Base-by-base conservation (phyloP, 2,329 filamentous ascomycete species). In the Aspergillus intermedius region DNA sequence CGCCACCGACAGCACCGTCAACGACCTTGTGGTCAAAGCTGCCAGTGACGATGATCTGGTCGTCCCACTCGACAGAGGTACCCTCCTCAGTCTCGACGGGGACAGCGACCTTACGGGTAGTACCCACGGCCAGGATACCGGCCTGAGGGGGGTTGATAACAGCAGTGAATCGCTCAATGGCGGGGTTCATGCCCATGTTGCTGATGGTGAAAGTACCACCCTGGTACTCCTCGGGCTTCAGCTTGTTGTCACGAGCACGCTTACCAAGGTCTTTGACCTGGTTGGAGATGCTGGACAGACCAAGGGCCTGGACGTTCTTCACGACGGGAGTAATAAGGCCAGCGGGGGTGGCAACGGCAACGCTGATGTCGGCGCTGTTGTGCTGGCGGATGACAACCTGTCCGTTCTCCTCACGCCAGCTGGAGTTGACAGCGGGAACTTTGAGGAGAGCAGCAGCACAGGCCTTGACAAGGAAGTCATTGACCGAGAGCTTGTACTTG, bases 111-210 rank as follows among this genome's bases (percentile, higher is more conserved):
- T 97, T 97, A 76, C 88, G 87, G 62, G 88, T 90, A 58, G 90
- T 94, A 64, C 94, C 93, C 51, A 98, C 88, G 48, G 93, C 91
- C 55, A 98, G 80, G 70, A 98, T 98, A 67, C 84, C 87, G 47
- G 93, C 88, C 78, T 98, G 94, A 47, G 93, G 93, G 58, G 94
- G 93, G 83, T 98, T 98, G 81, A 98, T 95, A 67, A 98, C 87
- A 60, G 93, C 93, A 46, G 93, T 97, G 77, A 98, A 98, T 70
- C 91, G 83, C 75, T 97, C 91, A 55, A 98, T 86, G 45, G 93
- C 91, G 43, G 84, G 68, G 82, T 98, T 98, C 93, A 98, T 98
- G 74, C 93, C 93, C 93, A 98, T 95, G 83, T 98, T 98, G 77
- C 88, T 95, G 75, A 98, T 97, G 72, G 91, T 96, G 76, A 98